Evolutionary conservation across 768 basidiomycete species (phyloP), one percentile per base, ranked within the genome.

Genomic region (Terana coerulea): DNA sequence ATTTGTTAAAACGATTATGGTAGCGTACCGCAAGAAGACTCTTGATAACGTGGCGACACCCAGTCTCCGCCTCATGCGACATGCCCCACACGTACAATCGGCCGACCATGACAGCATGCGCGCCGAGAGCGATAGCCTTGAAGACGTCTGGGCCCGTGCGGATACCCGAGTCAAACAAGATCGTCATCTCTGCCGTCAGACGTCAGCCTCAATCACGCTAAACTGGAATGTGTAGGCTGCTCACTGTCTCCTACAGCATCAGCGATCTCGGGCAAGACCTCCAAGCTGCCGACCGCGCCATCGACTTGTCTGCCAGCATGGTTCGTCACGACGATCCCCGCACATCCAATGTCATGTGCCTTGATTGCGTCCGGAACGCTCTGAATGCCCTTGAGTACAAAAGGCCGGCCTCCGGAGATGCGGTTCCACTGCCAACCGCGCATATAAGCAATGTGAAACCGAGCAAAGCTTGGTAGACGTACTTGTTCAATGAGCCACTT

Each of bases 221-320:
- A 15, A 9, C 29, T 9, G n/a, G 24, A 2, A 28, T 0, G 25
- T 10, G n/a, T 30, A 33, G 33, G 8, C 17, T 5, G 64, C 74
- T 45, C 44, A 74, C 73, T 76, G 55, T 75, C 73, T 7, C 77
- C 77, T 25, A 79, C 74, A 17, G 78, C 80, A 44, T 75, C 69
- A 11, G 68, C 73, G 49, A 79, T 78, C 26, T 74, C 75, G n/a
- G 75, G 72, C 6, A 79, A 70, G 26, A 73, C 65, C 52, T 78
- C 78, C 35, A 80, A 63, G 47, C 75, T 76, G 15, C 69, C 76
- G 4, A 80, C 70, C 1, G 78, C 77, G 17, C 79, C 80, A 59
- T 83, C 80, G 33, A 81, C 75, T 59, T 81, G 79, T 22, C 80
- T 64, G 0, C 78, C 79, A 5, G 76, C 79, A 59, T 80, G 78